Base-by-base conservation (phyloP, 129 eudicot species). In the Pittosporum tobira region DNA sequence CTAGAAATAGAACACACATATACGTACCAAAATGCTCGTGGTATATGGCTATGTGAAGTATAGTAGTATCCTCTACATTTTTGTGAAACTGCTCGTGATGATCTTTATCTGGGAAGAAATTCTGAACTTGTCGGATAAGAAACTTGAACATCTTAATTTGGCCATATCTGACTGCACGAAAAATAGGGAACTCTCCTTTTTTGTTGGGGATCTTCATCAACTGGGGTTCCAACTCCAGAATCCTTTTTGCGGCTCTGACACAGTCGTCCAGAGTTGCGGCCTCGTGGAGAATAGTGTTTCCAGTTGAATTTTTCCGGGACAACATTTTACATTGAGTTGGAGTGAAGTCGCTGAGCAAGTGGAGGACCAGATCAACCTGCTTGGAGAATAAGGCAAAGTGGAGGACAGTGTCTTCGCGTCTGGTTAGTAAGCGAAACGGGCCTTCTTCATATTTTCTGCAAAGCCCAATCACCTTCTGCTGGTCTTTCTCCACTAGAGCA, bases 221-320 rank as follows among this genome's bases (percentile, higher is more conserved):
- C 38, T 52, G 3, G 28, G 58, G 58, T 27, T 52, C 19, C 20
- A 52, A 11, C n/a, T 26, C 5, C 12, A 52, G 37, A 19, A 52
- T 15, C 38, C 2, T 52, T 27, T 6, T 6, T 1, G 58, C 58
- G 11, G 36, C 58, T 14, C 20, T 19, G 6, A 4, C 5, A 13
- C 26, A 52, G n/a, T 27, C 27, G 58, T 52, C 38, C 18, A 6
- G 27, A 14, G 58, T 52, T 37, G 58, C 58, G 13, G 58, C 58
- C 58, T 52, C 58, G 19, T 52, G 58, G 58, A 52, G 58, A 27
- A 52, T 16, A 29, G 37, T 52, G 37, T 52, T 52, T 26, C 58
- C 58, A 25, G n/a, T 27, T 5, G 58, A 6, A 52, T 52, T 52
- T 52, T 55, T 58, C 36, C 42, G 13, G 29, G 74, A 24, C 54